Evolutionary conservation across 805 yeast genomes (phyloP).

Genomic region (Saccharomyces jurei): DNA sequence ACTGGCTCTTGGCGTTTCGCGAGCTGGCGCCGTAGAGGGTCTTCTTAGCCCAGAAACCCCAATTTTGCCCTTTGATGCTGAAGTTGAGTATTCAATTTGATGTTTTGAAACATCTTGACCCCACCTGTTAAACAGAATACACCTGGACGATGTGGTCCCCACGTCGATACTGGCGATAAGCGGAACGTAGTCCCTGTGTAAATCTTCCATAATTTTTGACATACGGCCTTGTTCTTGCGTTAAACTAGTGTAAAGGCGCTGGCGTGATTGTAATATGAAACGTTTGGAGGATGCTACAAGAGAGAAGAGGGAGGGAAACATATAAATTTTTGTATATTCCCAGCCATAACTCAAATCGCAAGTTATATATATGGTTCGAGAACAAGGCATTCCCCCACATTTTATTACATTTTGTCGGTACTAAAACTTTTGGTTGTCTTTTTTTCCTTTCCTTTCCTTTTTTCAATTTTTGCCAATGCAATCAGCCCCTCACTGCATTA

Average conservation of each 20-base stretch:
- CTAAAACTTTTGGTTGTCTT: not conserved
- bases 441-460: not conserved
- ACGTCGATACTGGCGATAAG: slow-evolving; percentile 70
- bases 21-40: slow-evolving; percentile 28
- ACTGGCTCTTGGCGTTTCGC: not conserved
- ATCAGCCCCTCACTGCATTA: not conserved
- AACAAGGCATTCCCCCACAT: not conserved
- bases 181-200: slow-evolving; percentile 19
- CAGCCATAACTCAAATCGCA: not conserved
- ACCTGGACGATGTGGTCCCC: slow-evolving; percentile 89
- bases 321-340: not conserved
- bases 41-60: slow-evolving; percentile 40
- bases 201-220: not conserved
- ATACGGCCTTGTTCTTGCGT: not conserved
- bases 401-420: not conserved
- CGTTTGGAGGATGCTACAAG: not conserved
- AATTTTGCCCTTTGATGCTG: slow-evolving; percentile 47
- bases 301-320: not conserved
- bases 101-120: slow-evolving; percentile 81
- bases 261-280: not conserved
- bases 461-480: not conserved
- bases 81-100: slow-evolving; percentile 81
- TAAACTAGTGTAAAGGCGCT: not conserved
- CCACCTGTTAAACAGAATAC: slow-evolving; percentile 62
- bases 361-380: not conserved